Evolutionary conservation across 139 green algal genomes (phyloP).

Genomic region (Chlorella sp.): DNA sequence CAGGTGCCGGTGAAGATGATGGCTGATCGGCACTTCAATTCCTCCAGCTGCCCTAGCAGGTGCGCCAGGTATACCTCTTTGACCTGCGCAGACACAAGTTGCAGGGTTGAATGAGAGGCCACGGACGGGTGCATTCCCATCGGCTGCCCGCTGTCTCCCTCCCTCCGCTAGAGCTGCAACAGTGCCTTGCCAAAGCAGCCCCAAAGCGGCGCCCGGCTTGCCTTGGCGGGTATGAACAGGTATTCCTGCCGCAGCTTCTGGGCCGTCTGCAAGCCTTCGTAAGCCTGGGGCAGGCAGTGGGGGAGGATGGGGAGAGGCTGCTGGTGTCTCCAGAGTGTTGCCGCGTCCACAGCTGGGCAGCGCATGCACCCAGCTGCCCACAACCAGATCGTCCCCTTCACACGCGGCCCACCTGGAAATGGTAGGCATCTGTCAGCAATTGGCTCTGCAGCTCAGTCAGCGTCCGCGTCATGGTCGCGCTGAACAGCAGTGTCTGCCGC

Average conservation of each 20-base stretch:
- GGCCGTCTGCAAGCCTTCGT: slow-evolving; percentile 91
- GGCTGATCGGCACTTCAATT: slow-evolving; percentile 70
- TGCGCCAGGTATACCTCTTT: slow-evolving; percentile 98
- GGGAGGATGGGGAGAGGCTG: no score
- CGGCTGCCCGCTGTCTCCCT: no score
- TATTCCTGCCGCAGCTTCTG: slow-evolving; percentile 88
- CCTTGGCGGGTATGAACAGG: slow-evolving; percentile 92
- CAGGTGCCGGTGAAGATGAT: slow-evolving; percentile 95
- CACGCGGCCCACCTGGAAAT: slow-evolving; percentile 62
- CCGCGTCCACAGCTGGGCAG: no score
- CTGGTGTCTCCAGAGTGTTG: no score
- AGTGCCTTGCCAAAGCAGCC: no score
- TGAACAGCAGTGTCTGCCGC: slow-evolving; percentile 97
- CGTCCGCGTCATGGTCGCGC: slow-evolving; percentile 89
- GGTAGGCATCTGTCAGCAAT: slow-evolving; percentile 66
- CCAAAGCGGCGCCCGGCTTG: background rate
- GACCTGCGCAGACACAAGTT: slow-evolving; percentile 53
- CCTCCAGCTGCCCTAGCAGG: slow-evolving; percentile 78
- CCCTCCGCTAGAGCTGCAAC: no score
- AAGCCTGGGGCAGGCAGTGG: slow-evolving; percentile 56
- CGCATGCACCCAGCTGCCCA: no score
- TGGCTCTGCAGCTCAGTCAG: slow-evolving; percentile 66
- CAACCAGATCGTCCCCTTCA: no score
- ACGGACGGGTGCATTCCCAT: no score
- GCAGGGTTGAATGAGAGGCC: no score